phyloP scores from a whole-genome alignment of 2,329 filamentous ascomycete genomes.

The Aspergillus tamarii region DNA sequence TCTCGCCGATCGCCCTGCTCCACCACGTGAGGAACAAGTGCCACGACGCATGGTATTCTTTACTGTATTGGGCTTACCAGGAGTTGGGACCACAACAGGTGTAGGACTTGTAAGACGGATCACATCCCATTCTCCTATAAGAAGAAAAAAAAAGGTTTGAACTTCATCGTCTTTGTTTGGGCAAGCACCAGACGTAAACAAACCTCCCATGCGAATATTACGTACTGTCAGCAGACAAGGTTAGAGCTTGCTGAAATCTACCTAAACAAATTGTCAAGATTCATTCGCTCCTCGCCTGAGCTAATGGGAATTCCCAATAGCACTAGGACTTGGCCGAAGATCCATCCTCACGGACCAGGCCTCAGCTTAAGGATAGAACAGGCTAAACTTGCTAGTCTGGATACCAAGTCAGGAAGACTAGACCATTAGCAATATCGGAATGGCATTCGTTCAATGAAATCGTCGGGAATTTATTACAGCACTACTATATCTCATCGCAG shows the following conservation, averaged over 20 bases:
- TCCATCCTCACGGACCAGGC: constrained; percentile 13
- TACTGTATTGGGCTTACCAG: not conserved
- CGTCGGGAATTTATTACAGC: not conserved
- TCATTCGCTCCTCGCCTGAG: not conserved
- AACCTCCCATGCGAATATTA: not conserved
- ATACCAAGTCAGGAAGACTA: not conserved
- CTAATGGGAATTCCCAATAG: not conserved
- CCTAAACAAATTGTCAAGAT: not conserved
- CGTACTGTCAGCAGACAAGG: not conserved
- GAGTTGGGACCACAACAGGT: not conserved
- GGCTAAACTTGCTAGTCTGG: not conserved
- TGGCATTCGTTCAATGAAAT: not conserved
- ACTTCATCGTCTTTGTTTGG: not conserved
- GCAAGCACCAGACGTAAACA: not conserved
- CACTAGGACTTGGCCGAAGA: constrained; percentile 16
- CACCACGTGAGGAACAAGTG: constrained; percentile 6
- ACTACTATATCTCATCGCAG: not conserved
- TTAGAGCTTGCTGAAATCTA: not conserved
- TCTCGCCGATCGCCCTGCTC: not conserved
- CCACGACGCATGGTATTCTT: not conserved
- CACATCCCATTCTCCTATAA: not conserved
- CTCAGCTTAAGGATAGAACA: not conserved
- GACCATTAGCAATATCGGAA: not conserved
- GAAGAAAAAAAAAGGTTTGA: not conserved
- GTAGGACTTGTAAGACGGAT: not conserved